phyloP scores from a whole-genome alignment of 768 basidiomycete species.

The Auriscalpium vulgare region DNA sequence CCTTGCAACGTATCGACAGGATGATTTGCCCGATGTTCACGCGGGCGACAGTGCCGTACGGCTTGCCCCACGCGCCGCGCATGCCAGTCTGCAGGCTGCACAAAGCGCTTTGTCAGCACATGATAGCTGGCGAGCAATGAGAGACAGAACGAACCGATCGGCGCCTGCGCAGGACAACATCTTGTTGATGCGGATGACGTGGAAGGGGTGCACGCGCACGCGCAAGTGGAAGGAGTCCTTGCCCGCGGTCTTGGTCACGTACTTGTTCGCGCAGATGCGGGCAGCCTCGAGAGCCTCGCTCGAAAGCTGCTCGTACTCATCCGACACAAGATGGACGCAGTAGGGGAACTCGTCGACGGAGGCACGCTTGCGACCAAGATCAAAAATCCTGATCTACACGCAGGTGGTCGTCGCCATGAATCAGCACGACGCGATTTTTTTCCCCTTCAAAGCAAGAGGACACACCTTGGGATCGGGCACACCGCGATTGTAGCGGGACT shows the following conservation, averaged over 20 bases:
- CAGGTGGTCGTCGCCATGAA: neutral
- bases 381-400: conserved; percentile 86
- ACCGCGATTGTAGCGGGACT: conserved; percentile 96
- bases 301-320: conserved; percentile 96
- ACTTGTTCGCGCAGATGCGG: conserved; percentile 99
- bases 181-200: conserved; percentile 99
- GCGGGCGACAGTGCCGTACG: conserved; percentile 92
- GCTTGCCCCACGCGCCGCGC: conserved; percentile 99
- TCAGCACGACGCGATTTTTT: neutral
- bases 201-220: conserved; percentile 96
- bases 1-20: conserved; percentile 86
- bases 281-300: conserved; percentile 96
- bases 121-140: too few relatives aligned
- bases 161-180: conserved; percentile 99
- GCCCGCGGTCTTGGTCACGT: conserved; percentile 94
- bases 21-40: conserved; percentile 98
- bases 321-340: conserved; percentile 93
- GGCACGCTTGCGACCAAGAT: conserved; percentile 93
- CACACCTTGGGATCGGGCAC: conserved; percentile 89
- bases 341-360: conserved; percentile 97
- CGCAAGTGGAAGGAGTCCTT: conserved; percentile 99
- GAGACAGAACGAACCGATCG: conserved; percentile 62
- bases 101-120: neutral
- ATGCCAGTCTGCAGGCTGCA: conserved; percentile 87
- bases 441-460: conserved; percentile 1